Base-by-base conservation (phyloP, 2,329 filamentous ascomycete species). In the Penicillium sp. region DNA sequence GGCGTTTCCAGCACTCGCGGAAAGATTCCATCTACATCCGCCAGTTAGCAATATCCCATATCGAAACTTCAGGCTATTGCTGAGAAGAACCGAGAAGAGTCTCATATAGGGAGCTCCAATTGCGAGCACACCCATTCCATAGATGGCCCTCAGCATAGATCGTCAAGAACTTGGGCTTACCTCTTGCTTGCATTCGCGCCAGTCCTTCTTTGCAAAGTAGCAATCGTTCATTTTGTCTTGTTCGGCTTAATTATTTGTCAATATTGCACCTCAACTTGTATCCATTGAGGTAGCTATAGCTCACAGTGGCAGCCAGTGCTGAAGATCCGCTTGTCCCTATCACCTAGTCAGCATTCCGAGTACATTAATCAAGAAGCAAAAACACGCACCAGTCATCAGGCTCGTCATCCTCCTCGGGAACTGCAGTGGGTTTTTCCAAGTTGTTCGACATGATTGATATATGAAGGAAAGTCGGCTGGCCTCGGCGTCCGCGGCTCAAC, bases 291-390 rank as follows among this genome's bases (percentile, higher is more conserved):
- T n/a, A 7, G 34, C 34, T 14, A 24, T 45, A 14, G 55, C 78
- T 70, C 77, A 96, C 93, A 87, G 75, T 92, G 85, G 70, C 93
- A 97, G 55, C 93, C 94, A 2, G 93, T 97, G 79, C 91, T 96
- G 79, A 91, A 96, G 75, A 97, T 97, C 71, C 94, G 84, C 83
- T 96, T 93, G 79, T 97, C 92, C 93, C 93, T 97, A 71, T 55
- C 64, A 39, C 53, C 57, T 42, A 42, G 40, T 69, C 49, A 64
- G 62, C 47, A 43, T 38, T 44, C 53, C 40, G 51, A 47, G 22
- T 42, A 36, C 60, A 67, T 21, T 5, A 48, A 14, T 21, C 6
- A 49, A 52, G 38, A 10, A 8, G 13, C 16, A 31, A 11, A 4
- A 48, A 9, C 9, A 46, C 84, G 75, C 79, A 97, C 94, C 93